Evolutionary conservation across 2,329 filamentous ascomycete genomes (phyloP).

Genomic region (Colletotrichum orchidophilum): DNA sequence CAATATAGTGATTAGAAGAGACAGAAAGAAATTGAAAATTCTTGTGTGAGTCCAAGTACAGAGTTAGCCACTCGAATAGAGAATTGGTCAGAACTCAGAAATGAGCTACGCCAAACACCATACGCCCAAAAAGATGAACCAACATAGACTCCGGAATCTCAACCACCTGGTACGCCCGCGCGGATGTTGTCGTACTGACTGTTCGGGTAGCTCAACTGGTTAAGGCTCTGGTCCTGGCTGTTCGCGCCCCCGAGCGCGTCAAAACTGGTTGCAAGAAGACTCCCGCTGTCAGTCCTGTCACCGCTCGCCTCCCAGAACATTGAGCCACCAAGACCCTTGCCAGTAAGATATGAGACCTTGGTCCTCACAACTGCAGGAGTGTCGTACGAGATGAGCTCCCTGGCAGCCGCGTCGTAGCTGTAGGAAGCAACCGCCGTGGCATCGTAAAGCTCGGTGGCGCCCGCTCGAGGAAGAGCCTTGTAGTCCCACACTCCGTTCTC

Average conservation of each 20-base stretch:
- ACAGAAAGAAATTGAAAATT: not conserved
- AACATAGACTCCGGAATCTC: not conserved
- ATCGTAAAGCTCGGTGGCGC: slow-evolving; percentile 67
- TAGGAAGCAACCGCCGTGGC: slow-evolving; percentile 69
- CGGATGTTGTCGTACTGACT: slow-evolving; percentile 68
- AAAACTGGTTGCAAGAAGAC: slow-evolving; percentile 61
- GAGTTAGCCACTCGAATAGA: no score
- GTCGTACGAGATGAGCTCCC: slow-evolving; percentile 77
- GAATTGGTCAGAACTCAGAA: no score
- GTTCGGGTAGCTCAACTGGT: slow-evolving; percentile 63
- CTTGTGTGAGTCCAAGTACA: not conserved
- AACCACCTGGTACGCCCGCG: not conserved
- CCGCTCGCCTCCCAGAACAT: slow-evolving; percentile 89
- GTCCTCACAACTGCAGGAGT: slow-evolving; percentile 63
- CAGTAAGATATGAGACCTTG: slow-evolving; percentile 73
- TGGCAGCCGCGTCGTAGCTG: slow-evolving; percentile 68
- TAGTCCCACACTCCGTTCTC: slow-evolving; percentile 78
- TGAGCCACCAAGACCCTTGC: slow-evolving; percentile 72
- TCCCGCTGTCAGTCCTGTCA: slow-evolving; percentile 62
- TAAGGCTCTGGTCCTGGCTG: slow-evolving; percentile 57
- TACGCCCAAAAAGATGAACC: not conserved
- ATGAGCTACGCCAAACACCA: not conserved
- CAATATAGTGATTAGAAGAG: not conserved
- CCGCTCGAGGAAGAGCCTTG: slow-evolving; percentile 72
- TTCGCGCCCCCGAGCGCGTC: slow-evolving; percentile 37